A percentile compares a stretch with the other conserved stretches of the same genome.
Evolutionary conservation across 148 eudicot genomes (phyloP).

Genomic region (Diospyros kaki): DNA sequence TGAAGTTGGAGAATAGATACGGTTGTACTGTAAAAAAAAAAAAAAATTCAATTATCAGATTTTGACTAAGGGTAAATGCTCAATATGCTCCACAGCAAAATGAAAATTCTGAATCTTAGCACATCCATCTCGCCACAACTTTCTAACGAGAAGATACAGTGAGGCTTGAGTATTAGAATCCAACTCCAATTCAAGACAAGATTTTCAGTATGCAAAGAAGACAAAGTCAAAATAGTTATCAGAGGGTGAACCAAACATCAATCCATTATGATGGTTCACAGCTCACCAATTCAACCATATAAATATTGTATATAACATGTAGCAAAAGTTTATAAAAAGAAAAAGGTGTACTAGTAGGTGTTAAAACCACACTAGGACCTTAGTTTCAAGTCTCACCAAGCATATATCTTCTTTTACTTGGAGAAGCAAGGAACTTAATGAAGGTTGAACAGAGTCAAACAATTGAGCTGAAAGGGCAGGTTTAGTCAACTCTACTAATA

Average conservation of each 20-base stretch:
- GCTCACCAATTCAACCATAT: no score
- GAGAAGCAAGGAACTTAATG: no score
- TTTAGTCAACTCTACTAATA: no score
- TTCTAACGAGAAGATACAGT: neutral
- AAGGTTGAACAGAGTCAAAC: no score
- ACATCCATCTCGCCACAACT: neutral
- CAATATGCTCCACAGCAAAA: neutral
- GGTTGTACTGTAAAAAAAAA: constrained; percentile 56
- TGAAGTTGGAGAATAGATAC: constrained; percentile 82
- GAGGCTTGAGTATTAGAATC: neutral
- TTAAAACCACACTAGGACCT: neutral
- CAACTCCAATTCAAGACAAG: neutral
- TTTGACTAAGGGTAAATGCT: neutral
- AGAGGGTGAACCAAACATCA: no score
- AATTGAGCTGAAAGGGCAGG: no score
- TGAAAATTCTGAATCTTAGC: neutral
- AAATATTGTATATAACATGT: no score
- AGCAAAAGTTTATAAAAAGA: neutral
- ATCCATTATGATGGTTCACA: no score
- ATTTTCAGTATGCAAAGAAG: no score
- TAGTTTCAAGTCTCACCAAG: no score
- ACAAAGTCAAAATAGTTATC: no score
- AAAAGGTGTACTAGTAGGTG: neutral
- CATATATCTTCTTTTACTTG: no score
- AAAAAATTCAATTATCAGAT: neutral